Evolutionary conservation across 1,284 basidiomycete genomes (phyloP), one percentile per base, ranked within the genome.

Genomic region (Phenoliferia sp.): DNA sequence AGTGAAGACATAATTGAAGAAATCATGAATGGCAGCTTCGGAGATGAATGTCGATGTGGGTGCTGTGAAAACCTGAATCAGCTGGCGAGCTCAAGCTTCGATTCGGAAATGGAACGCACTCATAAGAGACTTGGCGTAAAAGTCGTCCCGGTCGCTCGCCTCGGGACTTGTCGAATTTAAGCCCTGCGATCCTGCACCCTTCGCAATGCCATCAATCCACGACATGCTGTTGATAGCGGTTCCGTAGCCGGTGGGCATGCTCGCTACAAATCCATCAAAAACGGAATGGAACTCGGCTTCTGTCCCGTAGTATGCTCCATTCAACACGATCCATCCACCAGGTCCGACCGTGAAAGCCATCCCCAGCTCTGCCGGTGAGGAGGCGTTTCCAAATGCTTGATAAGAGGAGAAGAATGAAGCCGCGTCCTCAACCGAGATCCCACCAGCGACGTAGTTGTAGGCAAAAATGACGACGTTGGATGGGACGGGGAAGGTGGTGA

Each of bases 1-100:
- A 9, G 56, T 65, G 56, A 61, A 68, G 9, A 74, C 48, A 59
- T 76, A 77, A 55, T 71, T 66, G 56, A 73, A 68, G 64, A 73
- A 76, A 29, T 61, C 61, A 7, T 55, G 31, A 10, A 72, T 22
- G 19, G 71, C 67, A 31, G 65, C 55, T 6, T 62, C 34, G n/a
- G 69, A 63, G 50, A 77, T 48, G n/a, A 71, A 73, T 26, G 48
- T 52, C 48, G 48, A 52, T 6, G 48, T n/a, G 5, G 48, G 48
- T 19, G 48, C 48, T 52, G 48, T n/a, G 64, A 73, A 76, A 29
- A 62, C 61, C 12, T 55, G 31, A 10, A 72, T 22, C 67, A 31
- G 65, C 55, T 6, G 60, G 32, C 26, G 69, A 63, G 50, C 76
- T 48, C 19, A 71, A 73, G 22, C 22, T 52, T 26, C 22, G 28